A percentile compares a stretch with the other conserved stretches of the same genome.
Evolutionary conservation across 495 filamentous ascomycete genomes (phyloP).

Genomic region (Talaromyces thailandensis): DNA sequence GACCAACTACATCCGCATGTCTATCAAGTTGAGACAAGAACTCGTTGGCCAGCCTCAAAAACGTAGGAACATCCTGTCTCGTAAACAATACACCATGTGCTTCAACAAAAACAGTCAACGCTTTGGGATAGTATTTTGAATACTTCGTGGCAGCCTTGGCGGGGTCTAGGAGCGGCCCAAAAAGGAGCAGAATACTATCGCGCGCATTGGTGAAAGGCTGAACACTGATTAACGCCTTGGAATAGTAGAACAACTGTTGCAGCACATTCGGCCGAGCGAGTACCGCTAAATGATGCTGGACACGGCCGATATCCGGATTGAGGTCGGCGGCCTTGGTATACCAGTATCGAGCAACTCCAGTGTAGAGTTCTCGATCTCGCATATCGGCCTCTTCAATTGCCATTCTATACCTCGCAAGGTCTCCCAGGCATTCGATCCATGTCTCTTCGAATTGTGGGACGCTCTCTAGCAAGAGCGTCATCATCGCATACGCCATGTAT

Average conservation of each 20-base stretch:
- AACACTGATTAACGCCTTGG: constrained; percentile 36
- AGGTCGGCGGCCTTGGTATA: constrained; percentile 71
- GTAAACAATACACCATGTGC: constrained; percentile 60
- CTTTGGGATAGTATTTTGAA: constrained; percentile 23
- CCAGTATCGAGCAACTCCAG: constrained; percentile 67
- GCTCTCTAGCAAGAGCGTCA: constrained; percentile 69
- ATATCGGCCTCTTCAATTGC: constrained; percentile 68
- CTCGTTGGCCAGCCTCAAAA: constrained; percentile 33
- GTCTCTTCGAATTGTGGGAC: constrained; percentile 70
- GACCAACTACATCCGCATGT: constrained; percentile 48
- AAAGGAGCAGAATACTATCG: constrained; percentile 62
- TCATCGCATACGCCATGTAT: constrained; percentile 72
- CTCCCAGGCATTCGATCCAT: constrained; percentile 86
- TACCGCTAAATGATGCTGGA: constrained; percentile 82
- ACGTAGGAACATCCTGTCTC: constrained; percentile 34
- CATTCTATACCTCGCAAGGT: constrained; percentile 67
- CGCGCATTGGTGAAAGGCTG: constrained; percentile 51
- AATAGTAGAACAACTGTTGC: constrained; percentile 71
- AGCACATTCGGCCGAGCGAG: constrained; percentile 64
- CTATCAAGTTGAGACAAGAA: constrained; percentile 46
- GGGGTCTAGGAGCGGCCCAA: constrained; percentile 45
- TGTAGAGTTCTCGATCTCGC: constrained; percentile 70
- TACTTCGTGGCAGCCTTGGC: constrained; percentile 15
- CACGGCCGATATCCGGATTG: constrained; percentile 57
- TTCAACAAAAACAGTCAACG: constrained; percentile 48